Percentiles rank a stretch among this genome's conserved stretches.
Evolutionary conservation across 257 asterid species (phyloP).

Genomic region (Primulina eburnea): DNA sequence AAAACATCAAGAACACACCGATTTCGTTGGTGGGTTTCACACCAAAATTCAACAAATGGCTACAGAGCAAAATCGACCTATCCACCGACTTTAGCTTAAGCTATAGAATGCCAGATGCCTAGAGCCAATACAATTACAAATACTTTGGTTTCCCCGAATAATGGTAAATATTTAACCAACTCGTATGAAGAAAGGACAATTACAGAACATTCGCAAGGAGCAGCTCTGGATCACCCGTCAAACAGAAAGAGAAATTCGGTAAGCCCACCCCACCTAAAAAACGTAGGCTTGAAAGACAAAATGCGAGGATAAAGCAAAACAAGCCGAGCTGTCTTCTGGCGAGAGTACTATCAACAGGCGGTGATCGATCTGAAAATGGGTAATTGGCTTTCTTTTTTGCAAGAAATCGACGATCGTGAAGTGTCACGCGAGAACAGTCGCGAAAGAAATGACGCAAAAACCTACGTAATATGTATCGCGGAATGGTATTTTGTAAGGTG

Average conservation of each 20-base stretch:
- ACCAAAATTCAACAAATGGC: constrained; percentile 18
- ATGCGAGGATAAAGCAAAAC: constrained; percentile 12
- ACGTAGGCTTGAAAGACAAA: constrained; percentile 11
- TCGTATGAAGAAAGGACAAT: constrained; percentile 16
- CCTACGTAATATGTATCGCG: too few species aligned
- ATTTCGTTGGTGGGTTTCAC: constrained; percentile 19
- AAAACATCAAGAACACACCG: constrained; percentile 23
- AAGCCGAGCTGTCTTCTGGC: constrained; percentile 15
- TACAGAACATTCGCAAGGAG: constrained; percentile 11
- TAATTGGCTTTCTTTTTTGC: neutral
- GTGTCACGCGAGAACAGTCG: too few species aligned
- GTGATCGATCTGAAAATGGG: neutral
- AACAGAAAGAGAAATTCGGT: constrained; percentile 17
- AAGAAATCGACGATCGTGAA: neutral
- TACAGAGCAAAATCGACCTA: constrained; percentile 24
- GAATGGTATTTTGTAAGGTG: too few species aligned
- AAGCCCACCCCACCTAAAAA: constrained; percentile 31
- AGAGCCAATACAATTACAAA: neutral
- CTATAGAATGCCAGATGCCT: constrained; percentile 20
- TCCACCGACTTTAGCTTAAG: constrained; percentile 25
- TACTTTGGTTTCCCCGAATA: constrained; percentile 21
- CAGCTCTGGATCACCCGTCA: constrained; percentile 38
- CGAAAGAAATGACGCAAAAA: too few species aligned
- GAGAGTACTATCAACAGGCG: neutral
- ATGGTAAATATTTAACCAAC: constrained; percentile 25